phyloP scores from a whole-genome alignment of 805 yeast species.

The Peterozyma toletana region DNA sequence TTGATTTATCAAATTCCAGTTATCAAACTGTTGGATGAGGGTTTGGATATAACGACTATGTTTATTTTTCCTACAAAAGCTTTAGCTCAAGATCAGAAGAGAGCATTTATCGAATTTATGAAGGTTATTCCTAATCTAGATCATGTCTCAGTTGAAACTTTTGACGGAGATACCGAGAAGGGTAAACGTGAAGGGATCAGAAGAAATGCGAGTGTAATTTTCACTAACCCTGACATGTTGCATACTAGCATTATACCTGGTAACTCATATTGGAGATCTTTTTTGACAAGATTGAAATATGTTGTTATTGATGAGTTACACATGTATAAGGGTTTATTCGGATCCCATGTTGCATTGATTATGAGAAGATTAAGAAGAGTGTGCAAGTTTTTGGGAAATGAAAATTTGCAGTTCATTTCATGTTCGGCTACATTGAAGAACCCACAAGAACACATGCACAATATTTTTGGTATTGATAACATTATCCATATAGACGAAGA shows the following conservation, averaged over 20 bases:
- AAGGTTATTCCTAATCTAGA: slow-evolving; percentile 36
- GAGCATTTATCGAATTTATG: slow-evolving; percentile 61
- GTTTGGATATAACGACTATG: slow-evolving; percentile 55
- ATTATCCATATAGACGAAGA: slow-evolving; percentile 61
- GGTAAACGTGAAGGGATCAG: slow-evolving; percentile 47
- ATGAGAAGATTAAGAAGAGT: slow-evolving; percentile 74
- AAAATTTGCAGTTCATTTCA: slow-evolving; percentile 60
- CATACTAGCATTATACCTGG: slow-evolving; percentile 81
- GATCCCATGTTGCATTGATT: slow-evolving; percentile 83
- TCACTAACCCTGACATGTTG: slow-evolving; percentile 93
- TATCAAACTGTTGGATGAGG: slow-evolving; percentile 35
- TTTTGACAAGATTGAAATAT: slow-evolving; percentile 55
- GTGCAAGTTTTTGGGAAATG: slow-evolving; percentile 44
- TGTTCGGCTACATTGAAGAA: slow-evolving; percentile 89
- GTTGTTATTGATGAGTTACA: slow-evolving; percentile 86
- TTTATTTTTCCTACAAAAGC: slow-evolving; percentile 97
- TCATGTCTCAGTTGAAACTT: slow-evolving; percentile 61
- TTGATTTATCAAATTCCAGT: slow-evolving; percentile 88
- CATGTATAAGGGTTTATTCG: slow-evolving; percentile 84
- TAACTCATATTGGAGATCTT: slow-evolving; percentile 66
- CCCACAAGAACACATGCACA: slow-evolving; percentile 66
- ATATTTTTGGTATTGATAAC: slow-evolving; percentile 62
- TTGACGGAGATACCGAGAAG: slow-evolving; percentile 87
- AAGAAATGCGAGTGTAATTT: slow-evolving; percentile 65
- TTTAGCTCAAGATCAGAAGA: slow-evolving; percentile 90